These are phyloP conservation scores for Nigrospora osmanthi DNA, from an alignment of 2,329 filamentous ascomycete species.

Conservation along the genomic window DNA sequence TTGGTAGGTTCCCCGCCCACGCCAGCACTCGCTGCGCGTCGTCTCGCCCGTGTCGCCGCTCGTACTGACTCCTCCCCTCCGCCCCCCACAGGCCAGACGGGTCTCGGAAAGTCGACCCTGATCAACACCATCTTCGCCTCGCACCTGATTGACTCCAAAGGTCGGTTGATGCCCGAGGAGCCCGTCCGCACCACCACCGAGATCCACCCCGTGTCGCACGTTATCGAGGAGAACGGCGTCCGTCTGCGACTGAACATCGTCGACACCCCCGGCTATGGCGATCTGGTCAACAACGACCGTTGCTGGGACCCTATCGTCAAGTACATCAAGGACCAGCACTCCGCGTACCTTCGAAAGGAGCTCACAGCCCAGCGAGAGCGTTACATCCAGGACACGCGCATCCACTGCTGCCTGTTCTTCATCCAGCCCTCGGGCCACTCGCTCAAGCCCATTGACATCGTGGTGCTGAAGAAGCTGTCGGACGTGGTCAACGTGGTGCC, in stretches of 20 bases:
- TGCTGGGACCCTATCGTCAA: constrained; percentile 99
- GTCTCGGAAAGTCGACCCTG: constrained; percentile 95
- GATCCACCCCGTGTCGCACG: constrained; percentile 95
- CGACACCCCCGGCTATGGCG: constrained; percentile 95
- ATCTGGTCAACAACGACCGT: constrained; percentile 99
- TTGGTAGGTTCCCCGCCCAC: constrained; percentile 60
- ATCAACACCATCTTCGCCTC: constrained; percentile 99
- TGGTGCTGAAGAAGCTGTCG: constrained; percentile 98
- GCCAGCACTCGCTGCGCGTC: no score
- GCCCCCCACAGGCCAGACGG: constrained; percentile 73
- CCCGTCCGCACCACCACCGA: constrained; percentile 92
- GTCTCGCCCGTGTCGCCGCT: no score
- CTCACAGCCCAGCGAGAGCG: constrained; percentile 97
- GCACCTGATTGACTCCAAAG: constrained; percentile 98
- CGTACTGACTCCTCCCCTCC: no score
- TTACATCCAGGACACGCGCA: constrained; percentile 98
- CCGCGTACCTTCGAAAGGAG: constrained; percentile 97
- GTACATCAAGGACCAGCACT: constrained; percentile 99
- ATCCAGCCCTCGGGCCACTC: constrained; percentile 98
- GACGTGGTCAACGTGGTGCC: constrained; percentile 99
- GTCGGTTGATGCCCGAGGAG: constrained; percentile 86
- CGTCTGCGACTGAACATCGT: constrained; percentile 97
- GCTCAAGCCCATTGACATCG: constrained; percentile 98
- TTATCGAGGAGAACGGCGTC: constrained; percentile 99
- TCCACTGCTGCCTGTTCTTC: constrained; percentile 99